Conservation (phyloP, 495 filamentous ascomycete genomes). For the Talaromyces trachyspermus region DNA sequence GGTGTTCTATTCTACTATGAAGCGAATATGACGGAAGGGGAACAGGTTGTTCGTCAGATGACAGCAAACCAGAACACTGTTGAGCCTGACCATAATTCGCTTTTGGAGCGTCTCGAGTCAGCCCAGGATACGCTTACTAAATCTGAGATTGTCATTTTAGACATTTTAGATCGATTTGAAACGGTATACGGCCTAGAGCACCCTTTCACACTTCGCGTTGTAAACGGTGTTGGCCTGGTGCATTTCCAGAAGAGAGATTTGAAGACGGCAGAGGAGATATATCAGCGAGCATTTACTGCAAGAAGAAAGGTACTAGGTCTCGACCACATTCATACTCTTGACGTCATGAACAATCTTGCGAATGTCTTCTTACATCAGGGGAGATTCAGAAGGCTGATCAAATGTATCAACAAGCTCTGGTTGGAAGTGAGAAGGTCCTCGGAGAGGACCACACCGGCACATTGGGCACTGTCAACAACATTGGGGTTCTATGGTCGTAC, state of each 20-base stretch:
- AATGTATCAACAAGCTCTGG: constrained; percentile 10
- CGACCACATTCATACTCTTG: constrained; percentile 24
- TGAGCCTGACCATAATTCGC: too few species aligned
- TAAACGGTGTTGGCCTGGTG: constrained; percentile 19
- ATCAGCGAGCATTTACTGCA: constrained; percentile 24
- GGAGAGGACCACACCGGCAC: constrained; percentile 28
- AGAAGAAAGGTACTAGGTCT: constrained; percentile 18
- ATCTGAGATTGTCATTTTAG: too few species aligned
- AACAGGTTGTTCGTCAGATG: too few species aligned
- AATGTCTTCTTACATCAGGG: constrained; percentile 13
- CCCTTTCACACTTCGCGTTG: constrained; percentile 19
- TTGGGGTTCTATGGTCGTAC: constrained; percentile 23
- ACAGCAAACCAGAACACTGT: too few species aligned
- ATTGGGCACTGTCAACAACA: constrained; percentile 23
- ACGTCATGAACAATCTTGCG: constrained; percentile 17
- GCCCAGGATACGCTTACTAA: too few species aligned
- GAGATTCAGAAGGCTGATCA: constrained; percentile 16
- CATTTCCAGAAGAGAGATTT: constrained; percentile 20
- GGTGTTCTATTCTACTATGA: too few species aligned
- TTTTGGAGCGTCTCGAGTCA: too few species aligned
- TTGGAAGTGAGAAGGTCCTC: constrained; percentile 22
- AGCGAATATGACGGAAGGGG: too few species aligned
- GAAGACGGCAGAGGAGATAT: constrained; percentile 25
- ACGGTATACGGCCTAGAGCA: constrained; percentile 20
- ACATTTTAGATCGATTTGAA: too few species aligned